These are phyloP conservation scores for Neofusicoccum parvum DNA, from an alignment of 2,329 filamentous ascomycete genomes.

Conservation along the genomic window DNA sequence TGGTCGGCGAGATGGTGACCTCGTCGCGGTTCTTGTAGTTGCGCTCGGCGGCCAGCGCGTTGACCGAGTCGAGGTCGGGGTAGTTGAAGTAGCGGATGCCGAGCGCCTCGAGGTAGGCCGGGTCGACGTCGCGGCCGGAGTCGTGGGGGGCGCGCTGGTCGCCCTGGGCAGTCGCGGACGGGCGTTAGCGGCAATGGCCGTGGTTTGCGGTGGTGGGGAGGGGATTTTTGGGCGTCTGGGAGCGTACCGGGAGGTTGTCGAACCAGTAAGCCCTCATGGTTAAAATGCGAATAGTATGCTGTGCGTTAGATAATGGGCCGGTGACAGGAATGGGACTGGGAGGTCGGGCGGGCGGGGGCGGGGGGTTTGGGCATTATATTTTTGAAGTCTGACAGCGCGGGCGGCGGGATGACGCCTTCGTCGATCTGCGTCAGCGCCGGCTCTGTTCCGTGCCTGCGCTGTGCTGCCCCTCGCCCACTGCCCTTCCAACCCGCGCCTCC, in stretches of 20 bases:
- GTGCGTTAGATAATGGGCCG: background rate
- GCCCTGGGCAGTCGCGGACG: conserved; percentile 59
- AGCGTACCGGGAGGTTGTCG: conserved; percentile 63
- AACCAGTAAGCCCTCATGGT: conserved; percentile 73
- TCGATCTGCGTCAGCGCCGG: conserved; percentile 14
- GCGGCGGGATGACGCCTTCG: conserved; percentile 20
- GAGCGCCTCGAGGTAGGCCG: conserved; percentile 68
- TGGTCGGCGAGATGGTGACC: conserved; percentile 81
- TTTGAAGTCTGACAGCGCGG: background rate
- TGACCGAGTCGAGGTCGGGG: conserved; percentile 65
- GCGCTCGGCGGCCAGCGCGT: conserved; percentile 72
- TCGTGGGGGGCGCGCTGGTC: conserved; percentile 93
- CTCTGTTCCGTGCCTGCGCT: conserved; percentile 2
- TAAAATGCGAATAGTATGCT: background rate
- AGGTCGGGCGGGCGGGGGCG: background rate
- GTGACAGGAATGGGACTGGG: background rate
- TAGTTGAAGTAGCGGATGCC: conserved; percentile 80
- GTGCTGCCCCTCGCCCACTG: background rate
- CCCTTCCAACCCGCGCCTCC: background rate
- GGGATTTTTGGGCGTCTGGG: conserved; percentile 1
- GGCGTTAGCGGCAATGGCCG: conserved; percentile 22
- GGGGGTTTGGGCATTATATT: conserved; percentile 14
- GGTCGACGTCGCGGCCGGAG: conserved; percentile 70
- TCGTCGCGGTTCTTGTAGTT: conserved; percentile 94
- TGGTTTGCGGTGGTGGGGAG: conserved; percentile 22